A percentile compares a stretch with the other conserved stretches of the same genome.
Evolutionary conservation across 164 flowering plant genomes (phyloP).

Genomic region (Stephania japonica): DNA sequence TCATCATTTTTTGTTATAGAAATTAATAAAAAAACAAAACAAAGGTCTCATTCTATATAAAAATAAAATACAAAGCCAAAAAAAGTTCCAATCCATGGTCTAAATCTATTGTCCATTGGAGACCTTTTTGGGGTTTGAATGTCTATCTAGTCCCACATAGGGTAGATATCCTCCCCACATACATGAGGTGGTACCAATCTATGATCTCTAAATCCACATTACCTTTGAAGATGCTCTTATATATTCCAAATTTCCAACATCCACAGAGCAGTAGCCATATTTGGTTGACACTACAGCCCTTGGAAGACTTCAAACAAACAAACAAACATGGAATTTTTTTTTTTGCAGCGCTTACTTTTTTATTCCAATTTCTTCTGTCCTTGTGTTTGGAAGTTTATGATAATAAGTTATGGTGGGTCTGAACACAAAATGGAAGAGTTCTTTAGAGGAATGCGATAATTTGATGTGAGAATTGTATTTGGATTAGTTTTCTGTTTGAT

Average conservation of each 20-base stretch:
- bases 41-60: no score
- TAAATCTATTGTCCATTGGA: no score
- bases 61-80: no score
- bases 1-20: no score
- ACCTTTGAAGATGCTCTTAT: no score
- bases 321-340: no score
- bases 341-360: background rate
- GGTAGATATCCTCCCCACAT: no score
- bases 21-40: no score
- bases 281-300: background rate
- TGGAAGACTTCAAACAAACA: background rate
- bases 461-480: background rate
- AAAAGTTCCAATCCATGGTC: no score
- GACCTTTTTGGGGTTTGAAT: constrained; percentile 12
- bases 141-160: constrained; percentile 1
- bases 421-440: background rate
- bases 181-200: no score
- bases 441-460: background rate
- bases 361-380: background rate
- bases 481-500: background rate
- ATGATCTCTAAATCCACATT: no score
- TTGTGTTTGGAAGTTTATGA: background rate
- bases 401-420: background rate
- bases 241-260: no score
- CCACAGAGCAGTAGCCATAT: background rate